Percentiles rank a stretch among this genome's conserved stretches.
These are phyloP conservation scores for Panicum virgatum DNA, from an alignment of 202 grass and related monocot species.

Conservation along the genomic window DNA sequence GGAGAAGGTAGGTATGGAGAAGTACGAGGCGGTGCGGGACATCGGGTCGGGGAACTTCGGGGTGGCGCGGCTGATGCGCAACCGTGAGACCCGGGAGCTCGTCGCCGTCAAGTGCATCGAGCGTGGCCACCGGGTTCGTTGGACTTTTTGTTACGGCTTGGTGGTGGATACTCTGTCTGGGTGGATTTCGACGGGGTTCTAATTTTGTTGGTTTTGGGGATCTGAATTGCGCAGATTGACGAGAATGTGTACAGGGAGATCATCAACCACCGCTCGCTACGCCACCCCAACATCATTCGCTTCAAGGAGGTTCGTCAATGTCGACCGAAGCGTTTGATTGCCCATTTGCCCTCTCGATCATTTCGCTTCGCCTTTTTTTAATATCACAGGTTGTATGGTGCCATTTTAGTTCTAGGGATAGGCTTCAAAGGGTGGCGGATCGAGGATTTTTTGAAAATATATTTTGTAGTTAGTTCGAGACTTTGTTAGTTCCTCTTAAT, in stretches of 20 bases:
- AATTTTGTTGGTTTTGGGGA: constrained; percentile 29
- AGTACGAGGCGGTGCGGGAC: constrained; percentile 90
- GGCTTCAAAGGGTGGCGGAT: neutral
- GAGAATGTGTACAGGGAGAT: constrained; percentile 90
- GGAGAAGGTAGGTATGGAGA: constrained; percentile 58
- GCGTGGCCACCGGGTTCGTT: constrained; percentile 72
- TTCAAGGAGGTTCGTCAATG: constrained; percentile 76
- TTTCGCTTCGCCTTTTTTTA: neutral
- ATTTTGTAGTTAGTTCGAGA: neutral
- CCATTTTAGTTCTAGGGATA: neutral
- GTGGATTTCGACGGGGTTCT: constrained; percentile 11
- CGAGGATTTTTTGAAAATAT: neutral
- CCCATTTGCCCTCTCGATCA: neutral
- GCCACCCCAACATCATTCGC: constrained; percentile 88
- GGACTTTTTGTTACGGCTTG: neutral
- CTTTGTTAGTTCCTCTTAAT: constrained; percentile 20
- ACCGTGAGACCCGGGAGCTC: constrained; percentile 85
- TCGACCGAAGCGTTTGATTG: neutral
- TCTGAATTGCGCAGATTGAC: constrained; percentile 64
- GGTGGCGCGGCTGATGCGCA: constrained; percentile 87
- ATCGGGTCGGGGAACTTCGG: constrained; percentile 98
- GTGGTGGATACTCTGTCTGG: neutral
- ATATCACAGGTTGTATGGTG: neutral
- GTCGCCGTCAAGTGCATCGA: constrained; percentile 97
- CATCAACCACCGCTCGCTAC: constrained; percentile 85